Base-by-base conservation (phyloP, 225 moss, liverwort and hornwort species). In the Neckera pumila region DNA sequence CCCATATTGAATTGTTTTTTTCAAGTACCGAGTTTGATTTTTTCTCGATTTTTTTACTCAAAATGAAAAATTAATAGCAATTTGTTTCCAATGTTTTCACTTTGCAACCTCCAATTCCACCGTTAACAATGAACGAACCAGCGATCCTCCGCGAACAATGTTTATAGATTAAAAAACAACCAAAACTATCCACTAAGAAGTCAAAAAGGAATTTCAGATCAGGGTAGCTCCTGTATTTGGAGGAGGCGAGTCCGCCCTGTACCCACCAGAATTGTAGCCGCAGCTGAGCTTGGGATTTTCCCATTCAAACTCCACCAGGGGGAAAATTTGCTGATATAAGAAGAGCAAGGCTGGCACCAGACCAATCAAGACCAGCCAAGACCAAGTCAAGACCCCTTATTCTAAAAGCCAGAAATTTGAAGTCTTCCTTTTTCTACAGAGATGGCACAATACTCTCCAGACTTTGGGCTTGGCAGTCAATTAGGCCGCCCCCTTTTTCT, bases 401-500 rank as follows among this genome's bases (percentile, higher is more conserved):
- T 36, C n/a, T 16, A n/a, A 56, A 49, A 78, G 54, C 77, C 54
- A 54, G 56, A 26, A 25, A 53, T n/a, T 56, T 6, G 56, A 78
- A 56, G 16, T 56, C 56, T 14, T n/a, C 16, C 56, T n/a, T 77
- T 45, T 56, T 56, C 77, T 25, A n/a, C n/a, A 25, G n/a, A 56
- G 17, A 38, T 38, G 17, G 78, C 57, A 14, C 9, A 66, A 91
- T 42, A 74, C 51, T 65, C 86, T 89, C 89, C 86, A 7, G 14
- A 33, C 40, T 84, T 86, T 80, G 84, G 74, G 91, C 91, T 89
- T 91, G 91, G 91, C 89, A 84, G 89, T 65, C 91, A 89, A 40
- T 59, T 86, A 49, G 40, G n/a, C 3, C 1, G 42, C 28, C 60
- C 69, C 30, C 17, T 34, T 76, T 51, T 51, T 13, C 70, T 43